These are phyloP conservation scores for Ceratobasidium sp. DNA, from an alignment of 1,284 basidiomycete species.

Conservation along the genomic window DNA sequence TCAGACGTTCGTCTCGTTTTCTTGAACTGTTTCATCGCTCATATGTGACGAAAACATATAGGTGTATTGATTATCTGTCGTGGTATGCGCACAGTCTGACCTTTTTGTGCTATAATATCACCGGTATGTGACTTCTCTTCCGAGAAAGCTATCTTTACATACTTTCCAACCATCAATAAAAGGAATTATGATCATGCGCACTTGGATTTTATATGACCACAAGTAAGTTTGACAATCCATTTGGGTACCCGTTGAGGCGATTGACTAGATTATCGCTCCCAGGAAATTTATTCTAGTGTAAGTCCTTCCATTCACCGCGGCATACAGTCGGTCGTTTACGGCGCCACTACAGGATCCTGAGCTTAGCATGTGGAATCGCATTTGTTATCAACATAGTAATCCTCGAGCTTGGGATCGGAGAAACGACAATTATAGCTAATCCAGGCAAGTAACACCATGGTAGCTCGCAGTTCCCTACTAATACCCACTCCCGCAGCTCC, in stretches of 20 bases:
- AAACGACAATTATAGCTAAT: slow-evolving; percentile 18
- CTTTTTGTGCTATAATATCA: slow-evolving; percentile 18
- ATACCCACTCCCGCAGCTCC: background rate
- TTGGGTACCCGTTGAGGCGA: background rate
- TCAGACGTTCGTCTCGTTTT: background rate
- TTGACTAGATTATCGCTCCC: background rate
- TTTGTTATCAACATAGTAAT: background rate
- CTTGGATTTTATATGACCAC: slow-evolving; percentile 26
- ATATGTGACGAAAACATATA: too few relatives aligned
- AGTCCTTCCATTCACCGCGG: background rate
- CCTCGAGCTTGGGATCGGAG: background rate
- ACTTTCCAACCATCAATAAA: background rate
- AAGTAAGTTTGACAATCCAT: background rate
- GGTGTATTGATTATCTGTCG: background rate
- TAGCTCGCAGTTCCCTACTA: background rate
- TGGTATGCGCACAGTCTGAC: slow-evolving; percentile 14
- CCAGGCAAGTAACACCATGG: background rate
- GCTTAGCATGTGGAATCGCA: background rate
- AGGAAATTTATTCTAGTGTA: slow-evolving; percentile 9
- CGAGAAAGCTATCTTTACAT: background rate
- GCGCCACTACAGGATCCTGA: too few relatives aligned
- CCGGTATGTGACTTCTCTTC: too few relatives aligned
- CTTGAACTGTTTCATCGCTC: background rate
- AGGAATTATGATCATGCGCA: slow-evolving; percentile 30
- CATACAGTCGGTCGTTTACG: too few relatives aligned